Conservation (phyloP, 768 basidiomycete species). For the Kwoniella dejecticola region DNA sequence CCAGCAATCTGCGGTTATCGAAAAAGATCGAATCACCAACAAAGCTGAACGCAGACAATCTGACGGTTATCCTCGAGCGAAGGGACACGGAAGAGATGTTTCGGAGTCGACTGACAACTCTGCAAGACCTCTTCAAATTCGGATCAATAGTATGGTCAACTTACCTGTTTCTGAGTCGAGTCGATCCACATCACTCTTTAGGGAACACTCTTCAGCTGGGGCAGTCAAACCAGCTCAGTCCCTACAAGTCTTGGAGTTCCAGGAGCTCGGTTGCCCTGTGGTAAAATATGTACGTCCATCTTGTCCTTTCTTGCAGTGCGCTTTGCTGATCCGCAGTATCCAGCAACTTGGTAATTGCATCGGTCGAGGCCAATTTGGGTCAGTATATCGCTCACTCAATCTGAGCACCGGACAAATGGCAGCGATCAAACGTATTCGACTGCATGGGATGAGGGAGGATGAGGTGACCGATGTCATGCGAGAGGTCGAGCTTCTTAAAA, state of each 20-base stretch:
- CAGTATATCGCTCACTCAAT: constrained; percentile 92
- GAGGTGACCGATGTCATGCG: constrained; percentile 89
- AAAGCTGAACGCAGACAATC: constrained; percentile 35
- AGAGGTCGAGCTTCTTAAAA: constrained; percentile 90
- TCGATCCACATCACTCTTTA: constrained; percentile 13
- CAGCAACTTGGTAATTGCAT: constrained; percentile 99
- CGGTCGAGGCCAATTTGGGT: constrained; percentile 93
- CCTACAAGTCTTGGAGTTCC: constrained; percentile 37
- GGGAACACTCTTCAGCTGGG: constrained; percentile 11
- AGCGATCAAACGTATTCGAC: constrained; percentile 94
- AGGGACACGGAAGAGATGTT: constrained; percentile 15
- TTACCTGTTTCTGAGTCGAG: constrained; percentile 19
- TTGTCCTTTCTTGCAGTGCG: not conserved
- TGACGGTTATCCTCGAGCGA: constrained; percentile 21
- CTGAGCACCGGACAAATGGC: constrained; percentile 93
- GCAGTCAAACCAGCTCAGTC: constrained; percentile 11
- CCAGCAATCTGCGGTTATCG: not conserved
- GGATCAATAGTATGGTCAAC: constrained; percentile 26
- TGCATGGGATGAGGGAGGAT: constrained; percentile 86
- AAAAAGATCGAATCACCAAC: not conserved
- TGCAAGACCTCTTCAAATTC: constrained; percentile 15
- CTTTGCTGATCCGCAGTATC: constrained; percentile 4
- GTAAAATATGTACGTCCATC: constrained; percentile 28
- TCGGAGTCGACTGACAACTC: constrained; percentile 14
- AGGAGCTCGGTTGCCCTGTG: constrained; percentile 24